These are phyloP conservation scores for Cardiosporidium cionae DNA, from an alignment of 169 alveolate genomes.

Conservation along the genomic window DNA sequence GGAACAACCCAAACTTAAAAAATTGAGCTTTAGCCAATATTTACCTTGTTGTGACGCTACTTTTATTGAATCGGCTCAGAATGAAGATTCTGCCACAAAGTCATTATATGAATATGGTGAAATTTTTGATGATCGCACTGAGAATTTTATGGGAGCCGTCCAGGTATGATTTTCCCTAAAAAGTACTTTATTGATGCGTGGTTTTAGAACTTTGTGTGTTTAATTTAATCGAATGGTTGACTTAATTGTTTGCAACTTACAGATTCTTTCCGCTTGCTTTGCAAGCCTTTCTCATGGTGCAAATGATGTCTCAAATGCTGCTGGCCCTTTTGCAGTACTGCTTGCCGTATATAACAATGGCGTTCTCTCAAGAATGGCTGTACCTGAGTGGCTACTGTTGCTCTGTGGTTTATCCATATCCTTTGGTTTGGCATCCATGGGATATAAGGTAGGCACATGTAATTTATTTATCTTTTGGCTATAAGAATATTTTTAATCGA, in stretches of 20 bases:
- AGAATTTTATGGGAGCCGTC: background rate
- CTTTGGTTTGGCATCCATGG: conserved; percentile 62
- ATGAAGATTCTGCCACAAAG: no score
- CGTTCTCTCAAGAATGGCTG: conserved; percentile 19
- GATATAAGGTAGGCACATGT: conserved; percentile 57
- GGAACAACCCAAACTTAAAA: no score
- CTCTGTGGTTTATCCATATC: conserved; percentile 66
- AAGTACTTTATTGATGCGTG: no score
- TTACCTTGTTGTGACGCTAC: no score
- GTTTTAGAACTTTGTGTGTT: no score
- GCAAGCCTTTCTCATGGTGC: conserved; percentile 69
- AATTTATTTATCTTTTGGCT: no score
- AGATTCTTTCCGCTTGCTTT: conserved; percentile 59
- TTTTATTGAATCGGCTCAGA: no score
- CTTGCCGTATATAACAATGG: conserved; percentile 38
- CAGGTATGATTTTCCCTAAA: no score
- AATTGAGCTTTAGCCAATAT: no score
- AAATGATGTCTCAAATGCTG: conserved; percentile 75
- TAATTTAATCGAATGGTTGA: no score
- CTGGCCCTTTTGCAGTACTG: conserved; percentile 59
- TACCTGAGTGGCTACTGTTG: conserved; percentile 60
- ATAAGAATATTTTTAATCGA: no score
- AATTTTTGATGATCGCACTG: background rate
- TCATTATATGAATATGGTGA: background rate
- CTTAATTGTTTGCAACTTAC: no score